Evolutionary conservation across 176 grass and related monocot genomes (phyloP).

Genomic region (Tuctoria greenei): DNA sequence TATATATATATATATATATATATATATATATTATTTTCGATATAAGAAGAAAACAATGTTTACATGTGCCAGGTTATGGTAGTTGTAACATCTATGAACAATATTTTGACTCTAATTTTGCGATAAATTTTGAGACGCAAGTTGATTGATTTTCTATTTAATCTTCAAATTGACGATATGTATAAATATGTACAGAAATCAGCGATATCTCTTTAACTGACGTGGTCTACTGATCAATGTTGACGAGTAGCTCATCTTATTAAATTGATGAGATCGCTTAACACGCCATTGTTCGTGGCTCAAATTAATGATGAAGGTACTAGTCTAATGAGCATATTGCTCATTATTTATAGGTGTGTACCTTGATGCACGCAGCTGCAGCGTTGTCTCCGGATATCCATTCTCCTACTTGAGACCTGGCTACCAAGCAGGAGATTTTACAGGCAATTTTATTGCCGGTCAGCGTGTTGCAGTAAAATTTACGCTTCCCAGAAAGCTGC

Average conservation of each 20-base stretch:
- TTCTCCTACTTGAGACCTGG: neutral
- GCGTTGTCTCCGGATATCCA: neutral
- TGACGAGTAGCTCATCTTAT: neutral
- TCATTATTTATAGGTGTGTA: neutral
- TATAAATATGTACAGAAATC: neutral
- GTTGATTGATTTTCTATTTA: neutral
- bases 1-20: no score
- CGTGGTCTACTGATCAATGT: neutral
- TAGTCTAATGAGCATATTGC: neutral
- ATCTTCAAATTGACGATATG: neutral
- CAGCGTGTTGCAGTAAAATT: neutral
- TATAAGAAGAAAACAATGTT: no score
- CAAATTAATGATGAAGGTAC: neutral
- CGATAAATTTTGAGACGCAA: neutral
- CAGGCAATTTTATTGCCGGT: neutral
- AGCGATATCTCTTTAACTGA: neutral
- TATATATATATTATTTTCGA: no score
- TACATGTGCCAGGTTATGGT: no score
- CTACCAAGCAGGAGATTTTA: neutral
- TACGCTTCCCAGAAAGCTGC: neutral
- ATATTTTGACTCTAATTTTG: no score
- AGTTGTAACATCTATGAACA: no score
- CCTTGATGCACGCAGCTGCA: neutral
- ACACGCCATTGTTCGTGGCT: neutral
- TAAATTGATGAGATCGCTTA: neutral